phyloP scores from a whole-genome alignment of 495 filamentous ascomycete genomes.

The Aspergillus haitiensis region DNA sequence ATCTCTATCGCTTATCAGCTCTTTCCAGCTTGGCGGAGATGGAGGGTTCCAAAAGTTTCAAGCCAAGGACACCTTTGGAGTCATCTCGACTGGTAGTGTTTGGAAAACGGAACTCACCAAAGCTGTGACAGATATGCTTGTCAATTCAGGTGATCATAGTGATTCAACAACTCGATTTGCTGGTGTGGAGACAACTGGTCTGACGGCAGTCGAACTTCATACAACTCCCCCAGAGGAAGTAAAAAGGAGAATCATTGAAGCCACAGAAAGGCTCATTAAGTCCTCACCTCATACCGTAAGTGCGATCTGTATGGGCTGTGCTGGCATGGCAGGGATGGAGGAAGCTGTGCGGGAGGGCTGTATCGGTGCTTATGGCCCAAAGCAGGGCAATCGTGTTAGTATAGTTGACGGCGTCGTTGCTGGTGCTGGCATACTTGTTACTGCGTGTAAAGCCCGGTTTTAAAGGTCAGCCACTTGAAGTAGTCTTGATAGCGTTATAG shows the following conservation, averaged over 20 bases:
- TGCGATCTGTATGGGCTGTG: conserved; percentile 71
- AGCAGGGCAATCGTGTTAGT: conserved; percentile 58
- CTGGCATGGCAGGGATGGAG: conserved; percentile 90
- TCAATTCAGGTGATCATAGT: conserved; percentile 42
- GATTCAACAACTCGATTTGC: conserved; percentile 54
- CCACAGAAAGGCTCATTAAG: conserved; percentile 62
- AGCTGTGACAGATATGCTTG: conserved; percentile 57
- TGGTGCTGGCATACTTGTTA: conserved; percentile 66
- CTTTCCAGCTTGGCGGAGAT: conserved; percentile 35
- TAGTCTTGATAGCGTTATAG: neutral
- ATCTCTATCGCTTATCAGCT: conserved; percentile 50
- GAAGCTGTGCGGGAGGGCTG: conserved; percentile 72
- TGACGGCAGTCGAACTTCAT: conserved; percentile 82
- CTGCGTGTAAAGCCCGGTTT: conserved; percentile 44
- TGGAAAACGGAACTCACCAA: conserved; percentile 73
- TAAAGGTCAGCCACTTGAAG: conserved; percentile 19
- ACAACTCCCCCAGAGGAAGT: conserved; percentile 64
- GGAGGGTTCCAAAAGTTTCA: conserved; percentile 31
- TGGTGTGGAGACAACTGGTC: conserved; percentile 80
- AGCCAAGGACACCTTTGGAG: conserved; percentile 67
- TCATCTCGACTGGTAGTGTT: conserved; percentile 81
- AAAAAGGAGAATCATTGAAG: conserved; percentile 62
- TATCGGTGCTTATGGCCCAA: conserved; percentile 59
- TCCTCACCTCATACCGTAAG: conserved; percentile 42
- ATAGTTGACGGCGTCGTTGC: conserved; percentile 86